These are phyloP conservation scores for Bimuria novae-zelandiae DNA, from an alignment of 2,329 filamentous ascomycete genomes.

Conservation along the genomic window DNA sequence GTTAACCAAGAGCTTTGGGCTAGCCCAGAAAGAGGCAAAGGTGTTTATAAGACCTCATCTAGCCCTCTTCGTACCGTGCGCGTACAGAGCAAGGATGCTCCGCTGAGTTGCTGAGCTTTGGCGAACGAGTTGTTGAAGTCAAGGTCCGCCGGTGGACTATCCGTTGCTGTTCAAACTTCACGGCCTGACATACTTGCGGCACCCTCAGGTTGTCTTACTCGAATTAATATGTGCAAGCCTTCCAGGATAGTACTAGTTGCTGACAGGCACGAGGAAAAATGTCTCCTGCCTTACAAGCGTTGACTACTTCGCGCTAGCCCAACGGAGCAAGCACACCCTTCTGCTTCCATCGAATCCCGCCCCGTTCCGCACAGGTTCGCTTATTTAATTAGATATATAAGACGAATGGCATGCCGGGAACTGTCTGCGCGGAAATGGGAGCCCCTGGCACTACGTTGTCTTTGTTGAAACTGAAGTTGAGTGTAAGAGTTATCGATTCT, in stretches of 20 bases:
- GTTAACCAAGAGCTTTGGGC: too few relatives aligned
- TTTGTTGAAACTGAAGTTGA: too few relatives aligned
- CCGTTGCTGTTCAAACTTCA: not conserved
- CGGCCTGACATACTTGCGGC: not conserved
- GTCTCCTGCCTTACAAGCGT: not conserved
- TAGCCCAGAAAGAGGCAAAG: too few relatives aligned
- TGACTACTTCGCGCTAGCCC: not conserved
- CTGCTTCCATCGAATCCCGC: not conserved
- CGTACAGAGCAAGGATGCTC: not conserved
- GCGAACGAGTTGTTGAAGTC: conserved; percentile 2
- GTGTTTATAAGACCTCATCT: too few relatives aligned
- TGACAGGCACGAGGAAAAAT: not conserved
- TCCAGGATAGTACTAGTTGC: not conserved
- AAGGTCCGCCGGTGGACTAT: not conserved
- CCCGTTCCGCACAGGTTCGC: not conserved
- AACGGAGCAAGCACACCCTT: not conserved
- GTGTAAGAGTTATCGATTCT: too few relatives aligned
- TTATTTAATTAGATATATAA: too few relatives aligned
- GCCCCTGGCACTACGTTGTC: too few relatives aligned
- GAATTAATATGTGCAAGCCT: not conserved
- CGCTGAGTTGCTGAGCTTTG: conserved; percentile 4
- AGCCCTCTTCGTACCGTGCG: too few relatives aligned
- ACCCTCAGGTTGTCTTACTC: not conserved
- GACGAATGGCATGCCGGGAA: too few relatives aligned
- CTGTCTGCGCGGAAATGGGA: too few relatives aligned